Percentiles rank a stretch among this genome's conserved stretches.
Evolutionary conservation across 192 early-diverging fungal species (phyloP).

Genomic region (Coemansia interrupta): DNA sequence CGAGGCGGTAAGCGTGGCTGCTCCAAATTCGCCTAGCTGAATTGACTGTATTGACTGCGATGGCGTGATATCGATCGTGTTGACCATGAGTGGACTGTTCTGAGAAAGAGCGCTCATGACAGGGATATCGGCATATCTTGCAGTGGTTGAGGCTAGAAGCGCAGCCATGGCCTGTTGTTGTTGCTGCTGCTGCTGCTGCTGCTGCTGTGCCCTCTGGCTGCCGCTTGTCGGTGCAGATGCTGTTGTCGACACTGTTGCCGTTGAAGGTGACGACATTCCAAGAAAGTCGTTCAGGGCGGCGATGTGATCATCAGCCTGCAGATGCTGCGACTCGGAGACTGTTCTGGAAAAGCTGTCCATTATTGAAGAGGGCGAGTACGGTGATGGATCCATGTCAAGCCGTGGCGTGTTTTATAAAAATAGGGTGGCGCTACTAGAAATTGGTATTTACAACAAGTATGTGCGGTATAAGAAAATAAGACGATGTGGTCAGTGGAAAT

Average conservation of each 20-base stretch:
- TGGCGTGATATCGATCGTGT: conserved; percentile 33
- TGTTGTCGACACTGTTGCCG: neutral
- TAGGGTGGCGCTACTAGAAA: neutral
- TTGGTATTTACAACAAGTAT: neutral
- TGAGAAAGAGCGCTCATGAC: conserved; percentile 2
- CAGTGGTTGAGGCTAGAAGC: conserved; percentile 25
- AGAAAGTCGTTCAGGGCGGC: conserved; percentile 37
- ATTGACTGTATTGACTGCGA: conserved; percentile 32
- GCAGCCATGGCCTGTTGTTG: conserved; percentile 27
- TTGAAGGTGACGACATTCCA: conserved; percentile 11
- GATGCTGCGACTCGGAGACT: conserved; percentile 10
- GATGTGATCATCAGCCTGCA: conserved; percentile 28
- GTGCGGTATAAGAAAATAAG: neutral
- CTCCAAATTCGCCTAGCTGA: conserved; percentile 23
- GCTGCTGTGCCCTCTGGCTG: conserved; percentile 1
- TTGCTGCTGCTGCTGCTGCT: neutral
- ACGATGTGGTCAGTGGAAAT: neutral
- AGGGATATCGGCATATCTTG: conserved; percentile 9
- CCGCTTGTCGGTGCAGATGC: neutral
- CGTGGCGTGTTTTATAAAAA: conserved; percentile 1
- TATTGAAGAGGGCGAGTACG: conserved; percentile 11
- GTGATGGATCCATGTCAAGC: conserved; percentile 1
- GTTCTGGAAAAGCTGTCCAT: conserved; percentile 9
- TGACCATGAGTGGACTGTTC: conserved; percentile 27
- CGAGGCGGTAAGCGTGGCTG: conserved; percentile 6